Evolutionary conservation across 2,329 filamentous ascomycete species (phyloP), one percentile per base, ranked within the genome.

Genomic region (Harringtonia lauricola): DNA sequence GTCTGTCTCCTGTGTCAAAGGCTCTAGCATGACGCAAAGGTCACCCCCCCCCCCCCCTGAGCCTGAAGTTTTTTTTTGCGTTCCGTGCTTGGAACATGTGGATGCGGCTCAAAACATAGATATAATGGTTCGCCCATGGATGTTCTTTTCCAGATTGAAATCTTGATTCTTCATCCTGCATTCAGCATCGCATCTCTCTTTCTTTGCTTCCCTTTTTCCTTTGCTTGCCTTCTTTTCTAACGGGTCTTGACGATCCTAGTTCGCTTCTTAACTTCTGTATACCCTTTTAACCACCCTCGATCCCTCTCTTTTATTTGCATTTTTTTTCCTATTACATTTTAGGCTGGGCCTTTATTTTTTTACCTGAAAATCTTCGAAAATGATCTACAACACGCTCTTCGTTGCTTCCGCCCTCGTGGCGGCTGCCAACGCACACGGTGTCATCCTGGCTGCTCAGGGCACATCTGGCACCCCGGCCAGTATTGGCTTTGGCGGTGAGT

Each of bases 401-500:
- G 41, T 42, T 8, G 31, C 42, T 7, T 38, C 44, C 24, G 41
- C 45, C 35, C 33, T 51, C 8, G 10, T 52, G 26, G 43, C 48
- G 7, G 42, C 45, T 18, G 50, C 47, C 19, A 42, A 34, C 26
- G 51, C 47, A 13, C 51, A 53, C 43, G 44, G 46, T 30, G 45
- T 50, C 15, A 40, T 53, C 35, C 42, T 49, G 15, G 38, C 38
- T 14, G 49, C 48, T 5, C 44, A 52, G 43, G 51, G 51, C 26
- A 18, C 29, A 2, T 13, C 35, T 3, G 51, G 49, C 8, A 51
- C 50, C 5, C 47, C 51, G 0, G 31, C 49, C 30, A 47, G 44
- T 17, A 36, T 47, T 14, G 50, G 46, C n/a, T 52, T 52, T 42
- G 42, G 48, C 19, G 49, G 48, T 50, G 19, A 3, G 45, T 41